A percentile compares a stretch with the other conserved stretches of the same genome.
Evolutionary conservation across 805 yeast species (phyloP).

Genomic region (Candida hungchunana): DNA sequence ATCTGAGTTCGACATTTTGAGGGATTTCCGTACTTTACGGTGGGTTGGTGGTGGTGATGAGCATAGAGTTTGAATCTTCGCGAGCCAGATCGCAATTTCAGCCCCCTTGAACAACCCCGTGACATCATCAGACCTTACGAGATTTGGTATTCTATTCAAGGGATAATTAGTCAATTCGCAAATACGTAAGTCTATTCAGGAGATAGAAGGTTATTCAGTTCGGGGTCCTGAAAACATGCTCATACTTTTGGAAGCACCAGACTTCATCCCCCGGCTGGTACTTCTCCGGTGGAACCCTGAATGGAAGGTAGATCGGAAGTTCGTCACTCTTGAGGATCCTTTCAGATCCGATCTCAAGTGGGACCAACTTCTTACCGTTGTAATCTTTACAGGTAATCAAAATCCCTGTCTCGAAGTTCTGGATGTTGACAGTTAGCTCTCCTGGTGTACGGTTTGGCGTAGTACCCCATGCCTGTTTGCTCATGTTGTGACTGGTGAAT

Average conservation of each 20-base stretch:
- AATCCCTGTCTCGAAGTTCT: slow-evolving; percentile 55
- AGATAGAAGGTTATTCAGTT: no score
- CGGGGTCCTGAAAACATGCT: no score
- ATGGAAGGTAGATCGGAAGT: slow-evolving; percentile 44
- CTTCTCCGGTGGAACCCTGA: slow-evolving; percentile 43
- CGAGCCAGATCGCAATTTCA: no score
- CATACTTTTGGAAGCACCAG: slow-evolving; percentile 34
- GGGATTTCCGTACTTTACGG: no score
- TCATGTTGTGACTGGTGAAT: slow-evolving; percentile 70
- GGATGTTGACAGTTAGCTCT: slow-evolving; percentile 29
- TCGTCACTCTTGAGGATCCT: slow-evolving; percentile 9
- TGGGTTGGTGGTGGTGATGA: no score
- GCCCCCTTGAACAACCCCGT: no score
- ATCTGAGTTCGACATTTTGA: no score
- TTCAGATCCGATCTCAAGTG: slow-evolving; percentile 38
- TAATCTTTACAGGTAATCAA: slow-evolving; percentile 33
- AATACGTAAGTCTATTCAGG: no score
- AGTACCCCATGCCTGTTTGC: slow-evolving; percentile 80
- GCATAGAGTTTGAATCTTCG: no score
- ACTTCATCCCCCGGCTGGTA: slow-evolving; percentile 42
- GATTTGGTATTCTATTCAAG: no score
- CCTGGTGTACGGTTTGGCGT: slow-evolving; percentile 19
- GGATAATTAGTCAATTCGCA: no score
- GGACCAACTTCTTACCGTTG: slow-evolving; percentile 32
- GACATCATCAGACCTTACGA: no score